These are phyloP conservation scores for Penicillium robsamsonii DNA, from an alignment of 495 filamentous ascomycete genomes.

Conservation along the genomic window DNA sequence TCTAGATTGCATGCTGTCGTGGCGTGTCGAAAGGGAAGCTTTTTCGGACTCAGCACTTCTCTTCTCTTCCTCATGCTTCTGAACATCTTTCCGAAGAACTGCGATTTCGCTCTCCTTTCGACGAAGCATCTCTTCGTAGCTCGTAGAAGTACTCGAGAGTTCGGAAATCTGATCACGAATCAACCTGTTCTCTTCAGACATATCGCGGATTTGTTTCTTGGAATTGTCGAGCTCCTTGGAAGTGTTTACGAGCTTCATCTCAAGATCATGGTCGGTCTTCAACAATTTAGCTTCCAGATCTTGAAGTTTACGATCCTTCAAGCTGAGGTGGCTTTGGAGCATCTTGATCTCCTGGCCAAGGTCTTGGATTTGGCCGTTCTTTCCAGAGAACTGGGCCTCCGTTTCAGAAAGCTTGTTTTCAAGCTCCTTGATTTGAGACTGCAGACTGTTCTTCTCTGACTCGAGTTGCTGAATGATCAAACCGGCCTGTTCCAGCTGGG, in stretches of 20 bases:
- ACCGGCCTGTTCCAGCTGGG: slow-evolving; percentile 88
- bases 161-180: slow-evolving; percentile 82
- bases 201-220: slow-evolving; percentile 67
- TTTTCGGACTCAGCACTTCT: slow-evolving; percentile 74
- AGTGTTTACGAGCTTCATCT: slow-evolving; percentile 78
- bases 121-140: slow-evolving; percentile 88
- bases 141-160: slow-evolving; percentile 85
- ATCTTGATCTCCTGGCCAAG: slow-evolving; percentile 82
- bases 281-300: slow-evolving; percentile 84
- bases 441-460: slow-evolving; percentile 73
- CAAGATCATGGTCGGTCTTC: slow-evolving; percentile 84
- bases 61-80: slow-evolving; percentile 74
- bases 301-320: slow-evolving; percentile 87
- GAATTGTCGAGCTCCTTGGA: slow-evolving; percentile 77
- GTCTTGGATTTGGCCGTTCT: slow-evolving; percentile 67
- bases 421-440: slow-evolving; percentile 62
- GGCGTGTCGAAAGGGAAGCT: slow-evolving; percentile 62
- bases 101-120: slow-evolving; percentile 92
- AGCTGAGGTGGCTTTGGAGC: slow-evolving; percentile 81
- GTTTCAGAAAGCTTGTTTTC: slow-evolving; percentile 66
- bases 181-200: slow-evolving; percentile 77
- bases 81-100: slow-evolving; percentile 77
- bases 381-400: slow-evolving; percentile 62
- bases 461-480: slow-evolving; percentile 81
- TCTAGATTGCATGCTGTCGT: slow-evolving; percentile 74